phyloP scores from a whole-genome alignment of 2,329 filamentous ascomycete species.

The Paraphaeosphaeria sporulosa region DNA sequence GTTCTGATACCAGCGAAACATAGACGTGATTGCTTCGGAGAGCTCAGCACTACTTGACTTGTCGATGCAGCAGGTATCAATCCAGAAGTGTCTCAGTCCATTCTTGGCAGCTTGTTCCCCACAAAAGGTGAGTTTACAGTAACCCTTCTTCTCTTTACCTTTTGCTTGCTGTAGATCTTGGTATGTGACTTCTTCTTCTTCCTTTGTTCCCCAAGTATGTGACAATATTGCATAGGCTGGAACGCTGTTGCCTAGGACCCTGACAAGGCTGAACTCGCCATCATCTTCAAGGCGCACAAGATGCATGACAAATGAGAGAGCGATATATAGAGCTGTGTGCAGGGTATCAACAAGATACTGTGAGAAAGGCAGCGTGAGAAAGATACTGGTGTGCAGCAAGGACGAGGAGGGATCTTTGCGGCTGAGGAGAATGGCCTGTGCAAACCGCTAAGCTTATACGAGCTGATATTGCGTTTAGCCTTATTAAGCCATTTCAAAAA shows the following conservation, averaged over 20 bases:
- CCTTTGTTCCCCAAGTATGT: constrained; percentile 5
- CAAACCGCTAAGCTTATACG: too few species aligned
- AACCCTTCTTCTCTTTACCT: constrained; percentile 1
- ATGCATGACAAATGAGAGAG: too few species aligned
- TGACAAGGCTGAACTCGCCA: constrained; percentile 6
- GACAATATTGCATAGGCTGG: constrained; percentile 10
- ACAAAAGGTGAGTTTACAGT: neutral
- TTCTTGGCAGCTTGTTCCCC: constrained; percentile 1
- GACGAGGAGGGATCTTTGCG: too few species aligned
- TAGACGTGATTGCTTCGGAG: constrained; percentile 1
- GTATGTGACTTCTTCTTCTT: constrained; percentile 11
- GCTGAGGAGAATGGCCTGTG: too few species aligned
- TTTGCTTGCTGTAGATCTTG: neutral
- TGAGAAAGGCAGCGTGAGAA: too few species aligned
- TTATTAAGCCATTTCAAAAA: too few species aligned
- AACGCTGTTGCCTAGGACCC: constrained; percentile 1
- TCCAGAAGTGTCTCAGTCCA: constrained; percentile 3
- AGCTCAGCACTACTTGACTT: too few species aligned
- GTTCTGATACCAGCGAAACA: constrained; percentile 10
- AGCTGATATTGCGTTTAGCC: too few species aligned
- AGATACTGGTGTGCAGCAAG: too few species aligned
- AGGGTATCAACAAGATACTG: too few species aligned
- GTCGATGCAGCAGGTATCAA: too few species aligned
- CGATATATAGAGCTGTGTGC: too few species aligned
- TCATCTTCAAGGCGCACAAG: neutral